A percentile compares a stretch with the other conserved stretches of the same genome.
phyloP scores from a whole-genome alignment of 352 stramenopile genomes.

The Globisporangium uncinulatum region DNA sequence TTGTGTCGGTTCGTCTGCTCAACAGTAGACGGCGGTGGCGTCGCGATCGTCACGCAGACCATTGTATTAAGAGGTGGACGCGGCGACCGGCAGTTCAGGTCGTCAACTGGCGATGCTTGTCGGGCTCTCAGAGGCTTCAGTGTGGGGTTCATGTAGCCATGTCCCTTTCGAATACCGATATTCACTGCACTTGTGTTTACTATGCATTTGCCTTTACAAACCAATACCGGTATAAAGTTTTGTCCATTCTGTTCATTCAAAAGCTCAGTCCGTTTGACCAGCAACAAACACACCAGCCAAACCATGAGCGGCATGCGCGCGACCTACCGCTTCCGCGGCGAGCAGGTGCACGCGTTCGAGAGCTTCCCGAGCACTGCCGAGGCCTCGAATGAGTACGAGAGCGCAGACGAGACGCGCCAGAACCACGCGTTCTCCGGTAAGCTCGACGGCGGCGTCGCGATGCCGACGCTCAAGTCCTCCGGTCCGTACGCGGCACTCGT shows the following conservation, averaged over 20 bases:
- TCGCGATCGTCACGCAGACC: background rate
- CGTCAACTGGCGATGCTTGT: background rate
- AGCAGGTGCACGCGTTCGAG: constrained; percentile 63
- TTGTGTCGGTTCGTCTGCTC: background rate
- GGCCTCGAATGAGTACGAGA: constrained; percentile 64
- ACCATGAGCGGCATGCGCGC: constrained; percentile 56
- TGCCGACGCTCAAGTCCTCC: constrained; percentile 59
- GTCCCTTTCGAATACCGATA: too few species aligned
- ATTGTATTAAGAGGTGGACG: background rate
- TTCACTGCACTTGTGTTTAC: background rate
- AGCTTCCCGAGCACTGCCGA: constrained; percentile 51
- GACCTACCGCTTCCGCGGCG: constrained; percentile 58
- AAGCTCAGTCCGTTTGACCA: background rate
- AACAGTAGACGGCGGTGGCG: background rate
- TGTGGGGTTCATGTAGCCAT: too few species aligned
- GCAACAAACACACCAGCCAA: background rate
- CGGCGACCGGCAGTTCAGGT: background rate
- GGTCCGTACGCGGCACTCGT: constrained; percentile 68
- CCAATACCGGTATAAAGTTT: background rate
- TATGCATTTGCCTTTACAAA: background rate
- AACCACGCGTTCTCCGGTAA: constrained; percentile 68
- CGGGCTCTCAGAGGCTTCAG: too few species aligned
- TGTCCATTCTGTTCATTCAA: background rate
- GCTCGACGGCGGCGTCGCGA: constrained; percentile 55
- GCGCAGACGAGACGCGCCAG: constrained; percentile 28